These are phyloP conservation scores for Yamadazyma spencermartinsiae DNA, from an alignment of 1,139 yeast genomes.

Conservation along the genomic window DNA sequence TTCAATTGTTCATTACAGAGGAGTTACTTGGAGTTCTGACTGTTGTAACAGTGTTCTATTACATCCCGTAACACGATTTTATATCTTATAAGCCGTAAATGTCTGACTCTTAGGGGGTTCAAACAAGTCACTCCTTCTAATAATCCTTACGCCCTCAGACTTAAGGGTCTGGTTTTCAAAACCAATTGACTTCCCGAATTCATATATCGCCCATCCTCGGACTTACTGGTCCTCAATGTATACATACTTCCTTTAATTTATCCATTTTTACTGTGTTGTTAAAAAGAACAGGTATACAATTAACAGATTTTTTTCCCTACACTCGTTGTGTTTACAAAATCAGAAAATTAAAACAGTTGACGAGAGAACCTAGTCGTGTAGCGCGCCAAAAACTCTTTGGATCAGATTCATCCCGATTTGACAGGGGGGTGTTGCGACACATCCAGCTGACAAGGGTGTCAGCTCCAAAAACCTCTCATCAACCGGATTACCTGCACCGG, in stretches of 20 bases:
- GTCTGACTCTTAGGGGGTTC: no score
- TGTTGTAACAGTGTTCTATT: no score
- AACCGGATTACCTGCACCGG: not conserved
- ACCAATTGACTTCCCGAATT: not conserved
- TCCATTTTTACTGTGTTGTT: conserved; percentile 31
- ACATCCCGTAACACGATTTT: no score
- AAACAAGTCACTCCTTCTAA: no score
- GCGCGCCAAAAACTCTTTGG: no score
- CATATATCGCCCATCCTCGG: not conserved
- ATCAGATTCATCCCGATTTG: no score
- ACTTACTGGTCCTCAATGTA: not conserved
- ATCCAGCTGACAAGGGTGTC: not conserved
- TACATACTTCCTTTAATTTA: conserved; percentile 54
- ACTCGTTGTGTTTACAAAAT: conserved; percentile 12
- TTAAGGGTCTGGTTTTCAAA: no score
- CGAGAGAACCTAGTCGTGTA: conserved; percentile 7
- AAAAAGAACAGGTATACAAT: conserved; percentile 5
- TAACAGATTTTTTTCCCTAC: conserved; percentile 8
- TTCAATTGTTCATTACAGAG: no score
- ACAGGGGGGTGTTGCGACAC: not conserved
- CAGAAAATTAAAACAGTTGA: conserved; percentile 7
- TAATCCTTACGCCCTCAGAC: no score
- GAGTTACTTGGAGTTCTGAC: no score
- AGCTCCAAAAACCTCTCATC: no score
- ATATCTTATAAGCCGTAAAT: no score